Conservation (phyloP, 352 stramenopile genomes). For the Pythium utonaiense region DNA sequence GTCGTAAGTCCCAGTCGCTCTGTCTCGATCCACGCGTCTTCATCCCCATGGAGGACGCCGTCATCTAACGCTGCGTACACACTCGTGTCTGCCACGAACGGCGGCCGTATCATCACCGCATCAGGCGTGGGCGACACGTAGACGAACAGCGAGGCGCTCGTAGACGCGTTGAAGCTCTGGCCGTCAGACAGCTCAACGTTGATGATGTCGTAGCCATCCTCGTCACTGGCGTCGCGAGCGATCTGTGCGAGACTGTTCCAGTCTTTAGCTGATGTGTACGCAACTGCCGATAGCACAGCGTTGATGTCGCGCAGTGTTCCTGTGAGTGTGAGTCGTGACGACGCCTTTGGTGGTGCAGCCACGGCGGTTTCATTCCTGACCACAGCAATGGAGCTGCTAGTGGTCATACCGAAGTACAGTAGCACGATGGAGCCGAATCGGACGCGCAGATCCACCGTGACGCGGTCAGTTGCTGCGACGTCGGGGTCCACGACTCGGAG, state of each 20-base stretch:
- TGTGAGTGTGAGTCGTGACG: conserved; percentile 18
- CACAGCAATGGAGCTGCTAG: background rate
- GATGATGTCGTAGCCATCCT: conserved; percentile 49
- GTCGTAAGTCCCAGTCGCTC: conserved; percentile 38
- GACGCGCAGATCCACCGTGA: conserved; percentile 33
- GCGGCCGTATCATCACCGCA: conserved; percentile 20
- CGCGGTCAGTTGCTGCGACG: background rate
- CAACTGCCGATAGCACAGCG: conserved; percentile 33
- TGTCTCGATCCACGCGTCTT: conserved; percentile 37
- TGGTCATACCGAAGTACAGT: conserved; percentile 11
- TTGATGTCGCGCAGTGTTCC: conserved; percentile 44
- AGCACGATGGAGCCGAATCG: conserved; percentile 36
- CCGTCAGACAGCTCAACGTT: conserved; percentile 36
- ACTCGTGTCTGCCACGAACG: conserved; percentile 17
- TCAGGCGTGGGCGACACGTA: conserved; percentile 24
- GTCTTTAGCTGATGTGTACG: conserved; percentile 51
- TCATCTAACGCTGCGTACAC: conserved; percentile 20
- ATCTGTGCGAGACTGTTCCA: conserved; percentile 59
- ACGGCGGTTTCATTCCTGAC: background rate
- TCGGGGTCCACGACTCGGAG: conserved; percentile 53
- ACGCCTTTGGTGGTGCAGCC: background rate
- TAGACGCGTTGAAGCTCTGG: conserved; percentile 14
- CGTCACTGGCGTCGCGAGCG: background rate
- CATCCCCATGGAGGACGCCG: conserved; percentile 38
- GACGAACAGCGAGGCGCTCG: conserved; percentile 3